Evolutionary conservation across 2,329 filamentous ascomycete genomes (phyloP), one percentile per base, ranked within the genome.

Genomic region (Ophiostoma sp.): DNA sequence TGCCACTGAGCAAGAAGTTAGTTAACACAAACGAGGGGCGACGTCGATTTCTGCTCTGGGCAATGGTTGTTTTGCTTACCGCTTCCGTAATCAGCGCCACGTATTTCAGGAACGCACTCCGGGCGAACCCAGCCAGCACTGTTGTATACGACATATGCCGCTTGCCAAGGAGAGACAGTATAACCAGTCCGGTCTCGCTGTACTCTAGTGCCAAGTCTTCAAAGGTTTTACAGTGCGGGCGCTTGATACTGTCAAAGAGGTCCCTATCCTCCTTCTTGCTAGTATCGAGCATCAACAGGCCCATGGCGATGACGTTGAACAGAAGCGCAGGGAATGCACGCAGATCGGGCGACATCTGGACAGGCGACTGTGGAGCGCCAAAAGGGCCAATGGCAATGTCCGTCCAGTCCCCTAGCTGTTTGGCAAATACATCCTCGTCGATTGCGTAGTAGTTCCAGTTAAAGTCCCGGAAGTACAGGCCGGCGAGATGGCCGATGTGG

Each of bases 141-240:
- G 84, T 84, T 7, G 83, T 81, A 12, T 87, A 73, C 4, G 84
- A 83, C 70, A 87, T 81, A 62, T 84, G 78, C 64, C 81, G 79
- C 75, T 87, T 87, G 16, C 85, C 86, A 38, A 89, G 76, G 36
- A 88, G 75, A 16, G 78, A 78, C 55, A 86, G 73, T 60, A 88
- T 80, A 8, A 81, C 78, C 40, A 83, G 77, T 6, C 85, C 84
- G 0, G 83, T 81, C 68, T 88, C 85, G 72, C 85, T 87, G 73
- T 87, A 88, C 68, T 87, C 86, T 16, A 78, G 77, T 2, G 85
- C 85, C 27, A 89, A 75, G 66, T 87, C 84, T 74, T 87, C 84
- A 70, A 87, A 86, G 2, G 82, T 83, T 83, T 87, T 86, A 64
- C 80, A 82, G 3, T 80, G 81, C 0, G 83, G 82, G 72, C 87